phyloP scores from a whole-genome alignment of 768 basidiomycete genomes.

The Chlorophyllum brunneum region DNA sequence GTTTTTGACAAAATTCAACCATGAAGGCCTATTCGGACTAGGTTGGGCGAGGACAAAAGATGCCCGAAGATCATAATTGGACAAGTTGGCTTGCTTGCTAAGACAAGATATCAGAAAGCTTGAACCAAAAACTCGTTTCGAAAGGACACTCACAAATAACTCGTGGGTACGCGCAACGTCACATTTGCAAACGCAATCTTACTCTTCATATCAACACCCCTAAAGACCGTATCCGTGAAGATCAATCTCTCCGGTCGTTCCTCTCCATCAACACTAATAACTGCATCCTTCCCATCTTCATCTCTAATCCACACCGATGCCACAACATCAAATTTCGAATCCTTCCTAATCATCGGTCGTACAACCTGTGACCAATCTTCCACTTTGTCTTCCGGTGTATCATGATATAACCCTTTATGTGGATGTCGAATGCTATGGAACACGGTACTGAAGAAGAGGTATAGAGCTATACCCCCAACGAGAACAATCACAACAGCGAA shows the following conservation, averaged over 20 bases:
- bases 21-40: constrained; percentile 23
- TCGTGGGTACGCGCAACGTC: constrained; percentile 25
- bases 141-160: constrained; percentile 25
- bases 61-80: constrained; percentile 31
- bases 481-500: background rate
- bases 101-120: background rate
- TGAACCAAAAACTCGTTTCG: no score
- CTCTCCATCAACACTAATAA: background rate
- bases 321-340: constrained; percentile 17
- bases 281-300: background rate
- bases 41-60: constrained; percentile 30
- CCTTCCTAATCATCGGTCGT: constrained; percentile 14
- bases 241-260: constrained; percentile 15
- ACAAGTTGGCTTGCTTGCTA: constrained; percentile 22
- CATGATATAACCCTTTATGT: constrained; percentile 1
- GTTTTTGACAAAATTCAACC: constrained; percentile 23
- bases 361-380: constrained; percentile 13
- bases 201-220: constrained; percentile 22
- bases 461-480: background rate
- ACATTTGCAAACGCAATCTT: constrained; percentile 21
- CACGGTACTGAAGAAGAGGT: background rate
- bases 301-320: constrained; percentile 19
- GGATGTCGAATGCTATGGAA: constrained; percentile 2
- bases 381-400: background rate
- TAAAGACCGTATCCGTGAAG: constrained; percentile 27